Base-by-base conservation (phyloP, 768 basidiomycete species). In the Dacryopinax spathularia region DNA sequence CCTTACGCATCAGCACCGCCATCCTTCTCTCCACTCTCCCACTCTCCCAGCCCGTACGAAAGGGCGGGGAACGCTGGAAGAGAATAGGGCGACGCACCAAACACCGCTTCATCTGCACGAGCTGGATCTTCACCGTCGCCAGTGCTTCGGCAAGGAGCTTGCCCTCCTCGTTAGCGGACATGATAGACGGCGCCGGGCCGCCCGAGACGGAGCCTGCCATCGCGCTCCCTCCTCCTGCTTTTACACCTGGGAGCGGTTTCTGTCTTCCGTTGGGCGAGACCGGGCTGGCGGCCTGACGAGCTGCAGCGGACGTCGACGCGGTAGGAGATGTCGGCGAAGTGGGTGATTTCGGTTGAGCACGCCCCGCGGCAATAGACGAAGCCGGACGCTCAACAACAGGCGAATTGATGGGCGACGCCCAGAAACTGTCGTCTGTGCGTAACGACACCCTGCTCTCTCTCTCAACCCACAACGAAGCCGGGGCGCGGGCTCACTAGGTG, bases 31-130 rank as follows among this genome's bases (percentile, higher is more conserved):
- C 34, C n/a, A n/a, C n/a, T n/a, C n/a, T n/a, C n/a, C n/a, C n/a
- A n/a, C n/a, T n/a, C n/a, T n/a, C n/a, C n/a, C n/a, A n/a, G n/a
- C n/a, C n/a, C n/a, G n/a, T n/a, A n/a, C n/a, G n/a, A n/a, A n/a
- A n/a, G n/a, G n/a, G n/a, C n/a, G n/a, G n/a, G n/a, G n/a, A n/a
- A n/a, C n/a, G n/a, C n/a, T n/a, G n/a, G n/a, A n/a, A 62, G 18
- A 29, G 3, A 61, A 61, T 20, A 60, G 33, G 65, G 41, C 60
- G 56, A 78, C 84, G 70, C 73, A 91, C 92, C 63, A 96, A 82
- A 75, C 93, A 87, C 72, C 93, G 79, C 78, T 91, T 91, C 88
- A 96, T 93, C 77, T 94, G 91, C 70, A 90, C 86, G 63, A 91
- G 88, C 76, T 96, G 89, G 33, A 91, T 84, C 79, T 90, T 91